Conservation (phyloP, 257 asterid genomes). For the Nicotiana paniculata region DNA sequence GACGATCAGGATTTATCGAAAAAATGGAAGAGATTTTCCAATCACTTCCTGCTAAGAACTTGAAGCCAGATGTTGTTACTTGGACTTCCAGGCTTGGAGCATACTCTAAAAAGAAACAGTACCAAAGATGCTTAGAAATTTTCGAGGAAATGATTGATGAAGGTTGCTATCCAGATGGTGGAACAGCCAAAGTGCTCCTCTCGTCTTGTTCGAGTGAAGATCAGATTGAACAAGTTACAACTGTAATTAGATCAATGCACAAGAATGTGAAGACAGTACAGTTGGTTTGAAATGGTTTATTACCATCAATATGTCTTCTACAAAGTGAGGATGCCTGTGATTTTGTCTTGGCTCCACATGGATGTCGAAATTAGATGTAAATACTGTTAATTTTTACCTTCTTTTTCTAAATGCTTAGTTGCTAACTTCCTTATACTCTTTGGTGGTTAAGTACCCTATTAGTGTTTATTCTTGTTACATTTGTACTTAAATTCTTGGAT, state of each 20-base stretch:
- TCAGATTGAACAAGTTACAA: constrained; percentile 68
- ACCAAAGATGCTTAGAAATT: constrained; percentile 52
- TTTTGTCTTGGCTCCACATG: background rate
- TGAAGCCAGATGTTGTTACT: constrained; percentile 60
- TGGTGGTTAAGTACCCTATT: too few species aligned
- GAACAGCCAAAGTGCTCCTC: constrained; percentile 77
- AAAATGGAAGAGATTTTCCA: constrained; percentile 67
- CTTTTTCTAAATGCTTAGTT: background rate
- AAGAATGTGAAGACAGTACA: constrained; percentile 15
- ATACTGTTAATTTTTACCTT: background rate
- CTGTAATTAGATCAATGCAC: constrained; percentile 65
- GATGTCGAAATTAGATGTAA: background rate
- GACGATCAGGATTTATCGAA: constrained; percentile 61
- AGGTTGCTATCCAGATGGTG: constrained; percentile 80
- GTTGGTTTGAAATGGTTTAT: constrained; percentile 13
- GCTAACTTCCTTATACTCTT: too few species aligned
- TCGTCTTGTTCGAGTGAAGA: constrained; percentile 61
- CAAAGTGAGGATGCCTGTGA: background rate
- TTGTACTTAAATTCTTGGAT: too few species aligned
- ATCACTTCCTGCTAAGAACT: constrained; percentile 35
- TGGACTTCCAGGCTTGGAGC: constrained; percentile 83
- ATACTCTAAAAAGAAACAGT: constrained; percentile 68
- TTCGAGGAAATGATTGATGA: constrained; percentile 83
- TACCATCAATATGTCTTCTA: background rate
- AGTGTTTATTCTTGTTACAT: too few species aligned